These are phyloP conservation scores for Trichosporon faecale DNA, from an alignment of 1,284 basidiomycete species.

Conservation along the genomic window DNA sequence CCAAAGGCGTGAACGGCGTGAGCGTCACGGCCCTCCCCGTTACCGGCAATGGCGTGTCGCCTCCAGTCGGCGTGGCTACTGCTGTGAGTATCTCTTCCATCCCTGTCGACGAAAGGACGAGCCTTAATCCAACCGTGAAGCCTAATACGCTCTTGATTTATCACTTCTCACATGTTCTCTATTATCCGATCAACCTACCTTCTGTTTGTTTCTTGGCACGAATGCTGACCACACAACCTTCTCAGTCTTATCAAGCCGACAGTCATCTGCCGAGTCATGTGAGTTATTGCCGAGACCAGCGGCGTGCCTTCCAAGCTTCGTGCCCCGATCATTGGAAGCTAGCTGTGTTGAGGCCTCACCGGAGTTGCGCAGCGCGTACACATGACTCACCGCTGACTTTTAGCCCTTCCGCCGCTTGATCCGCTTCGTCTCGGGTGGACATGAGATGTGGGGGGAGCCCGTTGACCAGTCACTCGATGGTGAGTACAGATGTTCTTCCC, in stretches of 20 bases:
- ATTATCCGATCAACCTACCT: constrained; percentile 1
- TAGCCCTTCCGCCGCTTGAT: constrained; percentile 35
- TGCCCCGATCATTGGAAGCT: background rate
- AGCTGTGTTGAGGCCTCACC: background rate
- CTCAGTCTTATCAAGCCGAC: background rate
- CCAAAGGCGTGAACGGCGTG: background rate
- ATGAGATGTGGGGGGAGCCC: constrained; percentile 33
- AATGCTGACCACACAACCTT: background rate
- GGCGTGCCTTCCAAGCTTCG: no score
- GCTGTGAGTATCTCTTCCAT: background rate
- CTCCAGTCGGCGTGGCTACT: background rate
- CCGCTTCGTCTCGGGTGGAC: constrained; percentile 33
- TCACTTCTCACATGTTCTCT: constrained; percentile 10
- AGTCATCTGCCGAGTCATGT: background rate
- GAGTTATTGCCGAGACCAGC: background rate
- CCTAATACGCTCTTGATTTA: constrained; percentile 5
- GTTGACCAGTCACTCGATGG: constrained; percentile 37
- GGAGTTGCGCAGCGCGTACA: no score
- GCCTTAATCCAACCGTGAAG: constrained; percentile 6
- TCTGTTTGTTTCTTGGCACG: background rate
- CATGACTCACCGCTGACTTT: background rate
- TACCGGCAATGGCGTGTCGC: background rate
- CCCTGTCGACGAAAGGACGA: background rate
- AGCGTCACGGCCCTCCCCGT: background rate
- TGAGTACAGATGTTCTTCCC: constrained; percentile 13